Base-by-base conservation (phyloP, 495 filamentous ascomycete genomes). In the Penicillium dipodomyicola region DNA sequence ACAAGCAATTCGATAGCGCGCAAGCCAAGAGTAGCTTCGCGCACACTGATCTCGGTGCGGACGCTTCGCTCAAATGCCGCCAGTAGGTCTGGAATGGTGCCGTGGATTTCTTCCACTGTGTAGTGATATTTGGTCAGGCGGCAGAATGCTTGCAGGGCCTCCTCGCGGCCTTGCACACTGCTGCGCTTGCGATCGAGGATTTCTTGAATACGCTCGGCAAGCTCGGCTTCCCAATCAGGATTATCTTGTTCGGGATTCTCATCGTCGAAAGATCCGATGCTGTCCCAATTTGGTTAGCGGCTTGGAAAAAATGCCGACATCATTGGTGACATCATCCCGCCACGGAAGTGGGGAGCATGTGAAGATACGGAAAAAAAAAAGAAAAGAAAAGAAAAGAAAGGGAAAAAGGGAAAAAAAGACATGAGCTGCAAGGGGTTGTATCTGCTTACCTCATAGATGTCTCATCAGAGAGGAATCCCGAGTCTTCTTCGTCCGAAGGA, bases 121-220 rank as follows among this genome's bases (percentile, higher is more conserved):
- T 86, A 93, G 60, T 89, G 88, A 49, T 84, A 82, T 58, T 85
- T 90, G 35, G 93, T 73, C 20, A 93, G 77, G 50, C 87, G 84
- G 22, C 81, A 81, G 69, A 91, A 97, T 32, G 78, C 80, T 15
- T 77, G 75, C 49, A 95, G 77, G 20, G 84, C 83, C 48, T 84
- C 80, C 65, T 96, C 93, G 30, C 93, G 84, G 14, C 89, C 87
- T 60, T 90, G 83, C n/a, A 82, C 81, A 54, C 86, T 91, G 68
- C 85, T 90, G 52, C 88, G 84, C 78, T 96, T 98, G 60, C 91
- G 85, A 61, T 96, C 90, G 22, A 90, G 74, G 20, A 97, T 85
- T 65, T 93, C 89, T 51, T 88, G 78, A 47, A 96, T 84, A n/a
- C 84, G 82, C 61, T 88, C 84, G 14, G 72, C 75, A 1, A 96